Base-by-base conservation (phyloP, 2,329 filamentous ascomycete species). In the Penicillium sp. region DNA sequence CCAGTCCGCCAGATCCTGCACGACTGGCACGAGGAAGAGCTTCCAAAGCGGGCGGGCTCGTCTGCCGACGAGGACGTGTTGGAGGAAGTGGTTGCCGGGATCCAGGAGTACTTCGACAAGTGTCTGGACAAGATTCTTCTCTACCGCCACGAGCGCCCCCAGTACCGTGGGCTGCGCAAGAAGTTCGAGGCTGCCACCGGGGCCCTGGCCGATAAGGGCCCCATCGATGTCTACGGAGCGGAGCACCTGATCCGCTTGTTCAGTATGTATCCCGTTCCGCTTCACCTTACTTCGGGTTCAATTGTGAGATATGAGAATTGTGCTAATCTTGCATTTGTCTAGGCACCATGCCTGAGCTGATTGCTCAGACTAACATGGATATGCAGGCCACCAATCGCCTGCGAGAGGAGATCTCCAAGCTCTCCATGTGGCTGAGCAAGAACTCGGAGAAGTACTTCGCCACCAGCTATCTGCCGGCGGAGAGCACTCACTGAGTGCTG, bases 321-420 rank as follows among this genome's bases (percentile, higher is more conserved):
- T 38, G 40, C 26, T 55, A 49, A 59, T 48, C 7, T 18, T 37
- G 13, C 7, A 7, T 32, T n/a, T 18, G 40, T 42, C 10, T 65
- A 96, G 93, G 95, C 4, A 89, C 89, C 1, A 86, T 97, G 65
- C 93, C 94, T 0, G 94, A 99, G 71, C 85, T 97, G 39, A 87
- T 97, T 60, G 92, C 92, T 4, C 94, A 99, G 73, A 99, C 94
- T 50, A 97, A 97, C 76, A 96, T 99, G 92, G 94, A 97, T 69
- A 82, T 88, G 51, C 92, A 96, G 72, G 92, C 92, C 2, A 90
- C 96, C 40, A 89, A 88, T 60, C 89, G 92, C 45, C 84, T 97
- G 26, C 88, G 92, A 13, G 91, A 97, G 67, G 94, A 99, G 72
- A 82, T 99, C 16, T 83, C 85, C 64, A 93, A 92, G 74, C 87